A percentile compares a stretch with the other conserved stretches of the same genome.
Conservation (phyloP, 1,284 basidiomycete genomes). For the Amylostereum areolatum region DNA sequence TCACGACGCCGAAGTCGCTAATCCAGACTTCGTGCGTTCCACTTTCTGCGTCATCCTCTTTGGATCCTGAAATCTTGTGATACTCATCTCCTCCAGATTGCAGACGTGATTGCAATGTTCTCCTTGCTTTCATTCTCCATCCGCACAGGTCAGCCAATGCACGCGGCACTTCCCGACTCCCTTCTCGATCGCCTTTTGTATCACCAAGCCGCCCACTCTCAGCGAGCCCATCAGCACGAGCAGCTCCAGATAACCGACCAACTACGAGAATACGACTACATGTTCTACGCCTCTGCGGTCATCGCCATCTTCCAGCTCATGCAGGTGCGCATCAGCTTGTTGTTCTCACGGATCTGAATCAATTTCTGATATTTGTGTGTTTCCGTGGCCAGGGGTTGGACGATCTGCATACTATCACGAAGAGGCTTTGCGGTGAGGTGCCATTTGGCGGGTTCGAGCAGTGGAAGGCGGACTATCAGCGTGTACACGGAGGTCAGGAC, state of each 20-base stretch:
- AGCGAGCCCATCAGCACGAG: conserved; percentile 7
- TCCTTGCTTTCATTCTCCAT: conserved; percentile 39
- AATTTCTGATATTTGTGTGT: background rate
- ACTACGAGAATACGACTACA: conserved; percentile 32
- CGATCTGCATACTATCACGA: conserved; percentile 34
- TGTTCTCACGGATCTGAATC: too few species aligned
- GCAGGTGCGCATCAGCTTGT: conserved; percentile 23
- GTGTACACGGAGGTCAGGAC: background rate
- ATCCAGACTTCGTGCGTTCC: conserved; percentile 39
- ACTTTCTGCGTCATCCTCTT: background rate
- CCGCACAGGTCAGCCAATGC: conserved; percentile 40
- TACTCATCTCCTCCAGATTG: conserved; percentile 6
- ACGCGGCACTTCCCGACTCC: conserved; percentile 35
- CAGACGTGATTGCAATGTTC: conserved; percentile 32
- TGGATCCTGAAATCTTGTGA: background rate
- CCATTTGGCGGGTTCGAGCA: conserved; percentile 35
- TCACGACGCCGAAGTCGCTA: conserved; percentile 37
- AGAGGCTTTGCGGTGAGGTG: conserved; percentile 40
- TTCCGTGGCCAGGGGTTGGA: conserved; percentile 29
- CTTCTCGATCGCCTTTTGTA: conserved; percentile 40
- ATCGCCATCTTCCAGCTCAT: conserved; percentile 38
- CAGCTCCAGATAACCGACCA: conserved; percentile 15
- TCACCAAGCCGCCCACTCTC: conserved; percentile 23
- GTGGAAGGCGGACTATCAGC: conserved; percentile 26
- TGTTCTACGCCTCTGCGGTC: conserved; percentile 39